Percentiles rank a stretch among this genome's conserved stretches.
Evolutionary conservation across 1,139 yeast species (phyloP).

Genomic region (Yamadazyma oceani): DNA sequence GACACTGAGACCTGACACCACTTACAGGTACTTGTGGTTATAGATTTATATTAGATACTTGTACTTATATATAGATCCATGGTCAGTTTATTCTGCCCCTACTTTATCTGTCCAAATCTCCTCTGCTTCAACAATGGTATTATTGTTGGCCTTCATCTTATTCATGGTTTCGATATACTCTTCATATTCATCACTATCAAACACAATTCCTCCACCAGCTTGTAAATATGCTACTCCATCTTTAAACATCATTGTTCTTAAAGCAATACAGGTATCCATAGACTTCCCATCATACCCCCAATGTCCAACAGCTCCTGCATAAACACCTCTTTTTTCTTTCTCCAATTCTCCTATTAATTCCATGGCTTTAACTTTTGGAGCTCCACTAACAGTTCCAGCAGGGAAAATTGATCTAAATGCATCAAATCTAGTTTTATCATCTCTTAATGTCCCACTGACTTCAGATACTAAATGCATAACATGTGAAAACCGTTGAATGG

Average conservation of each 20-base stretch:
- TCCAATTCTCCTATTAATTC: slow-evolving; percentile 88
- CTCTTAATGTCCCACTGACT: slow-evolving; percentile 86
- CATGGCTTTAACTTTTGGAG: slow-evolving; percentile 97
- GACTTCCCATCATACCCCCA: slow-evolving; percentile 93
- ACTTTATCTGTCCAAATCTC: slow-evolving; percentile 63
- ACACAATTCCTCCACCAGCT: slow-evolving; percentile 98
- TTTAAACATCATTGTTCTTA: slow-evolving; percentile 93
- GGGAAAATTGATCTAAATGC: slow-evolving; percentile 98
- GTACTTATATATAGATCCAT: no score
- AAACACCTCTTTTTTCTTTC: slow-evolving; percentile 89
- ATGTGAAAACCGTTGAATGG: slow-evolving; percentile 93
- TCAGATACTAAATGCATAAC: slow-evolving; percentile 96
- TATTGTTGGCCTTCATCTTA: slow-evolving; percentile 92
- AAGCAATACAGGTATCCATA: slow-evolving; percentile 97
- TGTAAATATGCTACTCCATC: slow-evolving; percentile 89
- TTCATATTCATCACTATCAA: slow-evolving; percentile 91
- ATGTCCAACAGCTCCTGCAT: slow-evolving; percentile 99
- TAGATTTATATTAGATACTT: no score
- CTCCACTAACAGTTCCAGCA: slow-evolving; percentile 98
- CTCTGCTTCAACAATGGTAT: slow-evolving; percentile 89
- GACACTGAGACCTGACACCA: no score
- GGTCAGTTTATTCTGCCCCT: no score
- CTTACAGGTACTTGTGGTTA: no score
- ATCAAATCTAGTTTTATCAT: slow-evolving; percentile 85
- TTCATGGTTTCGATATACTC: slow-evolving; percentile 96